Evolutionary conservation across 805 yeast genomes (phyloP).

Genomic region (Ogataea salicorniae): DNA sequence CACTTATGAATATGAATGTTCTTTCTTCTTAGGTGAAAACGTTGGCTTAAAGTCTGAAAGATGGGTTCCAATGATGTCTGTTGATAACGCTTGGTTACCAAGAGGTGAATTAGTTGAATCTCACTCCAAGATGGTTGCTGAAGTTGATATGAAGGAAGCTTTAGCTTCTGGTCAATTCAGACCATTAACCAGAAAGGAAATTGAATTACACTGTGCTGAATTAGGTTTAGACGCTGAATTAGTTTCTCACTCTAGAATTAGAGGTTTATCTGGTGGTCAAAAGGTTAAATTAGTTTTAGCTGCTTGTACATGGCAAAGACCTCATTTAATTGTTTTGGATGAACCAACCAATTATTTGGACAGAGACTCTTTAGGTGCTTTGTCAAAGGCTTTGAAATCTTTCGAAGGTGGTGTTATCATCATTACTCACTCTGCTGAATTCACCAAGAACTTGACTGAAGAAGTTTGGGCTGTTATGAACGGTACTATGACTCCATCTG

Average conservation of each 20-base stretch:
- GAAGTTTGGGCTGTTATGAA: constrained; percentile 99
- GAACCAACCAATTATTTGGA: constrained; percentile 99
- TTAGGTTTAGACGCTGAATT: constrained; percentile 98
- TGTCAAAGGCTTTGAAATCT: constrained; percentile 96
- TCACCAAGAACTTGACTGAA: constrained; percentile 98
- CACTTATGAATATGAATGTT: constrained; percentile 99
- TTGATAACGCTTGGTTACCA: constrained; percentile 99
- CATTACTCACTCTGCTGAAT: constrained; percentile 99
- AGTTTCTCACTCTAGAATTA: constrained; percentile 99
- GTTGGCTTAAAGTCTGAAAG: constrained; percentile 98
- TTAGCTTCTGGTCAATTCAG: constrained; percentile 99
- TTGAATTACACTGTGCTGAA: constrained; percentile 97
- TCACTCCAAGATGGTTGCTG: constrained; percentile 98
- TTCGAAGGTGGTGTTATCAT: constrained; percentile 99
- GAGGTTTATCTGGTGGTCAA: constrained; percentile 99
- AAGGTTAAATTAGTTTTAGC: constrained; percentile 99
- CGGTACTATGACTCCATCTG: constrained; percentile 99
- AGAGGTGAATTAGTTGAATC: constrained; percentile 97
- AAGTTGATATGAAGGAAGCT: constrained; percentile 99
- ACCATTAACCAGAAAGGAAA: constrained; percentile 99
- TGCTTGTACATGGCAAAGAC: constrained; percentile 99
- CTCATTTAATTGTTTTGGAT: constrained; percentile 98
- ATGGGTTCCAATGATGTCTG: constrained; percentile 99
- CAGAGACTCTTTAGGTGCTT: constrained; percentile 99
- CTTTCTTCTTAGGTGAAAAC: constrained; percentile 97